Evolutionary conservation across 2,329 filamentous ascomycete species (phyloP).

Genomic region (Paecilomyces formosus): DNA sequence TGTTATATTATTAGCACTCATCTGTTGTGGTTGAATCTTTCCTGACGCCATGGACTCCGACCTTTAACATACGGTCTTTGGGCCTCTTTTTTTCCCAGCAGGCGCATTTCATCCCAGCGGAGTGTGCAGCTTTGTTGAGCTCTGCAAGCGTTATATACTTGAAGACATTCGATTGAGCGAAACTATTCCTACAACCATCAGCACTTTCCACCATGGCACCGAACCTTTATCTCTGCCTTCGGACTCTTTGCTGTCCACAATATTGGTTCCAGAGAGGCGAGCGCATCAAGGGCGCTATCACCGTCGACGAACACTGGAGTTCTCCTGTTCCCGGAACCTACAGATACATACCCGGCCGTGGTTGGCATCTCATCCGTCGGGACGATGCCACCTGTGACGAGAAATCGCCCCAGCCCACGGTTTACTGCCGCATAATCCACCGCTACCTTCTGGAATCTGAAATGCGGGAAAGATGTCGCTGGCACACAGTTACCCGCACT

Average conservation of each 20-base stretch:
- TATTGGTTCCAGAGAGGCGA: slow-evolving; percentile 42
- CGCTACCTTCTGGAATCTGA: slow-evolving; percentile 43
- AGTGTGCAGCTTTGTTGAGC: background rate
- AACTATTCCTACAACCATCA: slow-evolving; percentile 8
- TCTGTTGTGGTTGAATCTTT: background rate
- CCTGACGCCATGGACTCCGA: slow-evolving; percentile 9
- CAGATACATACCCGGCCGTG: slow-evolving; percentile 42
- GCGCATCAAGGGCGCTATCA: slow-evolving; percentile 29
- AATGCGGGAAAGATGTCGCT: slow-evolving; percentile 40
- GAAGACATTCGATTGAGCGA: slow-evolving; percentile 6
- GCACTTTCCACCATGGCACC: slow-evolving; percentile 35
- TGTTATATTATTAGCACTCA: background rate
- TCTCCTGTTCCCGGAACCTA: slow-evolving; percentile 42
- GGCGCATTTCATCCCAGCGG: background rate
- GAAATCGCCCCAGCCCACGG: slow-evolving; percentile 29
- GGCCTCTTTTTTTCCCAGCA: background rate
- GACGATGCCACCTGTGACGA: slow-evolving; percentile 27
- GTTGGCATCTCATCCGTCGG: slow-evolving; percentile 42
- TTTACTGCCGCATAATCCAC: slow-evolving; percentile 43
- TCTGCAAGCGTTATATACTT: background rate
- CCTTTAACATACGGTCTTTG: slow-evolving; percentile 7
- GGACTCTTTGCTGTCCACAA: slow-evolving; percentile 39
- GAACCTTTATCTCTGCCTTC: slow-evolving; percentile 44
- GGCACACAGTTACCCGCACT: slow-evolving; percentile 31
- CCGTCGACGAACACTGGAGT: slow-evolving; percentile 42